Conservation (phyloP, 129 eudicot genomes). For the Dittrichia graveolens region DNA sequence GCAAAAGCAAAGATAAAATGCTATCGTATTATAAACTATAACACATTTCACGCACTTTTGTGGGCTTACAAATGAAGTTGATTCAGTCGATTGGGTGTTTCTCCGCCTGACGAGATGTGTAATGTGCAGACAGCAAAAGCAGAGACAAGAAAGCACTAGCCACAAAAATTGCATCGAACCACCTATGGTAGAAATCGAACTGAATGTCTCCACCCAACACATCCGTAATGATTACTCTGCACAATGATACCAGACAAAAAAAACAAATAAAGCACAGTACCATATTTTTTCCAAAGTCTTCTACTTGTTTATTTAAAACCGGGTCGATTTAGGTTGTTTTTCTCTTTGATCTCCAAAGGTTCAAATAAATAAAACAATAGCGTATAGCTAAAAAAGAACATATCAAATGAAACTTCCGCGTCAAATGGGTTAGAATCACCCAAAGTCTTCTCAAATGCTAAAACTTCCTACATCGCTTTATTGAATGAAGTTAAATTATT, state of each 20-base stretch:
- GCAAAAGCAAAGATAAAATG: conserved; percentile 19
- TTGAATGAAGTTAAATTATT: not conserved
- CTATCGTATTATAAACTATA: conserved; percentile 27
- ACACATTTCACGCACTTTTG: conserved; percentile 20
- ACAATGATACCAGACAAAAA: not conserved
- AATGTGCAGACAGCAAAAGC: conserved; percentile 95
- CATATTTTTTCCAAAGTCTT: not conserved
- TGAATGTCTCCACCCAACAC: conserved; percentile 98
- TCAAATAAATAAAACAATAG: not conserved
- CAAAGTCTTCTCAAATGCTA: not conserved
- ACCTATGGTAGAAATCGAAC: conserved; percentile 92
- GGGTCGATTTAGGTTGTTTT: not conserved
- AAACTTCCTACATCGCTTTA: not conserved
- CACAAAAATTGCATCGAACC: conserved; percentile 98
- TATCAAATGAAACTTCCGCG: not conserved
- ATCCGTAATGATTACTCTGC: conserved; percentile 94
- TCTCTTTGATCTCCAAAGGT: not conserved
- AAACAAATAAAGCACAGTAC: not conserved
- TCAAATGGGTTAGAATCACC: not conserved
- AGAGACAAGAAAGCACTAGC: conserved; percentile 96
- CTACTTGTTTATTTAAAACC: not conserved
- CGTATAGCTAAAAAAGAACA: not conserved
- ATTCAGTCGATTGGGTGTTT: conserved; percentile 85
- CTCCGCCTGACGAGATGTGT: conserved; percentile 92
- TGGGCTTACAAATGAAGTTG: conserved; percentile 7